Evolutionary conservation across 108 stramenopile genomes (phyloP), one percentile per base, ranked within the genome.

Genomic region (Nannochloropsis gaditana): DNA sequence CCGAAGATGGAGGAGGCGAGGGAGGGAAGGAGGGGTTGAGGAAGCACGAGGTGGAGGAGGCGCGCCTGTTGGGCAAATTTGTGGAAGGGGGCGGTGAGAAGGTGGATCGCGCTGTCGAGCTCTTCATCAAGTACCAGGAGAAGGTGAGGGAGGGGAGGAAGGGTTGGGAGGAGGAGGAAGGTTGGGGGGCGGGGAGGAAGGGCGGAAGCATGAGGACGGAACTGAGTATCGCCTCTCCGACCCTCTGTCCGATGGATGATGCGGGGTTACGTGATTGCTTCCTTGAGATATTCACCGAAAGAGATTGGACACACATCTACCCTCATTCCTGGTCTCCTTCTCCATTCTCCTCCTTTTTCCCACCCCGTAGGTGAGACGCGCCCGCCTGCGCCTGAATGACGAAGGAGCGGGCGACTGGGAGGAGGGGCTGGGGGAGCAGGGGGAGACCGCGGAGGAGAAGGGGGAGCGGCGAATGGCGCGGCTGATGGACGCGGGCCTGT

Each of bases 301-400:
- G 86, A 91, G 84, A 11, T 91, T 88, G 88, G 89, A 90, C 83
- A 91, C 84, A 41, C 91, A 90, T 79, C 91, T 50, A 50, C 47
- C 47, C 11, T 50, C 47, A 10, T 11, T 15, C 47, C 47, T 15
- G 47, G 11, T 50, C 15, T 15, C 47, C 59, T 73, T 50, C 15
- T 50, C 47, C 15, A 50, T 50, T 10, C 10, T 50, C 47, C 1
- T 15, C 43, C 17, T 1, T 82, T 82, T 42, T 10, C 17, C 42
- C 81, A 82, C 17, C 15, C 17, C 43, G 31, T 15, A 82, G 81
- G 43, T 44, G 43, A 17, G 17, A 44, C 81, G 42, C 81, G 81
- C 42, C 17, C 81, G 43, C 17, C 81, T 82, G 11, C 42, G 42
- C 11, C 81, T 82, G 42, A 17, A 10, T 11, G 42, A 10, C 11